Evolutionary conservation across 1,139 yeast genomes (phyloP), one percentile per base, ranked within the genome.

Genomic region (Debaryomyces sp.): DNA sequence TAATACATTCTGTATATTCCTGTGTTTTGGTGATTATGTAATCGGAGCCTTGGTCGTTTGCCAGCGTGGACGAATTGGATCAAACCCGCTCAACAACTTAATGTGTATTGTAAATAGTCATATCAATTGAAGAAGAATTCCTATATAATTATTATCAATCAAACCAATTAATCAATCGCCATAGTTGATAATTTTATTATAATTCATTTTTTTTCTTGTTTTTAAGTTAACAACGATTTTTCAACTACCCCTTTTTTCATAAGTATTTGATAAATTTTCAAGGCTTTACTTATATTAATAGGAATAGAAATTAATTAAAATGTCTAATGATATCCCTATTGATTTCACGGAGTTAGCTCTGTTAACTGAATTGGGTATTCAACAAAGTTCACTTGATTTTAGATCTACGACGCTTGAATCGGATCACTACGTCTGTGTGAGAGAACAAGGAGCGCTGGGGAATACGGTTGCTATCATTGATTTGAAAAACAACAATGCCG

Each of bases 261-360:
- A 30, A 30, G 43, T 41, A 29, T 8, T 13, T 8, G 27, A 17
- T 41, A 41, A 18, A 30, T 23, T 41, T 39, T 39, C 34, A 30
- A 30, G 18, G 8, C 7, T 21, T 27, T 10, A 12, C 26, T 35
- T 21, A 46, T 42, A 46, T 42, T 18, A 36, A 35, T 30, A 22
- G 45, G 44, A 30, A 43, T 37, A 29, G 42, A 23, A 34, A 30
- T 45, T 40, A 39, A 17, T 13, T n/a, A 54, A 41, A 36, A 70
- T 70, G 75, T 66, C 75, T 41, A 58, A 60, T 54, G 96, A 89
- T 68, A 83, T 90, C 62, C 99, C 99, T 60, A 94, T 94, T 75
- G 96, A 92, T 75, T 91, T 94, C 75, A 92, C 96, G 62, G 98
- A 94, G 78, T 86, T 90, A 71, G 83, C 90, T 61, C 95, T 87